Evolutionary conservation across 768 basidiomycete species (phyloP), one percentile per base, ranked within the genome.

Genomic region (Russula brevipes): DNA sequence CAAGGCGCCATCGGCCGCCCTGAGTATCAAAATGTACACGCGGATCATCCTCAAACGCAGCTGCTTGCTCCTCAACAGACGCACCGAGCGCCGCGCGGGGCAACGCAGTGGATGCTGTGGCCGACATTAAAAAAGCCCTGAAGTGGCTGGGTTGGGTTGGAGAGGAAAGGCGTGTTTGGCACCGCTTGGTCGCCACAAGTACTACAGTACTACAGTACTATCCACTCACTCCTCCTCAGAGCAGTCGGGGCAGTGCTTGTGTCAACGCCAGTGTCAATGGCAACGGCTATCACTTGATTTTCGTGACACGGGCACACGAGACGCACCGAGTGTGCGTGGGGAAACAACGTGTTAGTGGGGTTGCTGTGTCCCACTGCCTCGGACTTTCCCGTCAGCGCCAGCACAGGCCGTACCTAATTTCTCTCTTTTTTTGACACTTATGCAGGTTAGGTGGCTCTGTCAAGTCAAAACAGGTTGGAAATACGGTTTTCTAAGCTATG

Each of bases 1-100:
- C 96, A 71, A 88, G 85, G 64, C 86, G 85, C 92, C 93, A 98
- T 69, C 91, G 88, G 56, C 82, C 82, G 5, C 85, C 78, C 46
- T 80, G 79, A 70, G 82, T 87, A 57, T 89, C 88, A 72, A 89
- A 91, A 75, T 93, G 88, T 12, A 94, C 83, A 64, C 88, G 85
- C 62, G 88, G 88, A 76, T 97, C 94, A 46, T 83, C 79, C 54
- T 85, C 87, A 73, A 96, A 95, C 44, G 84, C 80, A 46, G 82
- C 82, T 70, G 85, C 82, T 68, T 85, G 83, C 31, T 76, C 75
- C 67, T 81, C 81, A 57, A 79, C 77, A 57, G 81, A 81, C 46
- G 85, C 81, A 50, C 81, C 83, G 51, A 80, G 80, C 45, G 77
- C 76, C 49, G 80, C 75, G 10, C 70, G 66, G 36, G 74, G 73